A percentile compares a stretch with the other conserved stretches of the same genome.
Conservation (phyloP, 768 basidiomycete species). For the Hebeloma cylindrosporum region DNA sequence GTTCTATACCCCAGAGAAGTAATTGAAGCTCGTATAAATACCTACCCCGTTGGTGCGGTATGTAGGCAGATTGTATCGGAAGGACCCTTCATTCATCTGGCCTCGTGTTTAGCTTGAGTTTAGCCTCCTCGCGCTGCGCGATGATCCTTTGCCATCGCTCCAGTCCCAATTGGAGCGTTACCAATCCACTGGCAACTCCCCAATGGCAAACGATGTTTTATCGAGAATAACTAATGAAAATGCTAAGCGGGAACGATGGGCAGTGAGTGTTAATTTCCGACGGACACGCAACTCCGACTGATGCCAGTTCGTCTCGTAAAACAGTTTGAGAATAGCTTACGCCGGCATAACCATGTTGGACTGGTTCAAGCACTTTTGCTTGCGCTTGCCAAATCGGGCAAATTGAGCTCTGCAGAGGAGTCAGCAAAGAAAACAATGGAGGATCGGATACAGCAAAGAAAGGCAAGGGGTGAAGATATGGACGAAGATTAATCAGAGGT, state of each 20-base stretch:
- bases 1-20: slow-evolving; percentile 55
- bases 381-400: slow-evolving; percentile 70
- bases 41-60: slow-evolving; percentile 88
- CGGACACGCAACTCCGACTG: slow-evolving; percentile 14
- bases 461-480: slow-evolving; percentile 45
- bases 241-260: slow-evolving; percentile 77
- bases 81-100: slow-evolving; percentile 13
- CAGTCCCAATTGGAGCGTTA: slow-evolving; percentile 53
- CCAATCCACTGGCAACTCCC: slow-evolving; percentile 42
- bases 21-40: slow-evolving; percentile 85
- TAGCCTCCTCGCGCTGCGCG: slow-evolving; percentile 84
- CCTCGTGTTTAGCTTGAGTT: slow-evolving; percentile 70
- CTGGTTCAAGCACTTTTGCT: slow-evolving; percentile 72
- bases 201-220: slow-evolving; percentile 52
- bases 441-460: slow-evolving; percentile 44
- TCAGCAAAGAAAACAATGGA: slow-evolving; percentile 46
- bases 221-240: slow-evolving; percentile 65
- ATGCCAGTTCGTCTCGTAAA: slow-evolving; percentile 10
- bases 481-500: slow-evolving; percentile 41
- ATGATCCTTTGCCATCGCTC: slow-evolving; percentile 74
- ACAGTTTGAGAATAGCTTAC: slow-evolving; percentile 85
- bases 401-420: slow-evolving; percentile 52
- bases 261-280: slow-evolving; percentile 49
- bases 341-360: slow-evolving; percentile 86
- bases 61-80: slow-evolving; percentile 31